Conservation (phyloP, 176 grass and related monocot species). For the Rhynchospora tenuis region DNA sequence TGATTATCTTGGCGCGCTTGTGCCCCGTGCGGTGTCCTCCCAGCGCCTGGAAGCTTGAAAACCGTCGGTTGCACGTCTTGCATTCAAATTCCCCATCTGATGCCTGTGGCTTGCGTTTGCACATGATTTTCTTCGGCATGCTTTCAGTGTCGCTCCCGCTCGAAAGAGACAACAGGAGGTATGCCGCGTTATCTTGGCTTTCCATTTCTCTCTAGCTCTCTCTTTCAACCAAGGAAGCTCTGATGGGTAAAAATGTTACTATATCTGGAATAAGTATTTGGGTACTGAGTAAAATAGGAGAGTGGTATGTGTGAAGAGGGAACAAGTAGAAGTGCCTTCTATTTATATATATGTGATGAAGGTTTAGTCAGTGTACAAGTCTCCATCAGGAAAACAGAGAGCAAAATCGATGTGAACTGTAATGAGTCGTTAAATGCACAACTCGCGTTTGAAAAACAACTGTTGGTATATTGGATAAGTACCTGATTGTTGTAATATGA, state of each 20-base stretch:
- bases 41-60: conserved; percentile 55
- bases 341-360: not conserved
- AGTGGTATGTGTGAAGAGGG: not conserved
- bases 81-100: conserved; percentile 36
- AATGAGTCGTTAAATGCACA: not conserved
- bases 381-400: not conserved
- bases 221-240: not conserved
- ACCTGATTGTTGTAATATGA: not conserved
- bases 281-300: not conserved
- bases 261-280: not conserved
- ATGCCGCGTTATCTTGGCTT: not conserved
- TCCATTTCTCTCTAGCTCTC: not conserved
- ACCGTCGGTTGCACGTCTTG: conserved; percentile 48
- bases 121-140: not conserved
- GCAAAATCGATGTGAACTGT: not conserved
- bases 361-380: not conserved
- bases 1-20: conserved; percentile 42
- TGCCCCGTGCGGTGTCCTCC: conserved; percentile 72
- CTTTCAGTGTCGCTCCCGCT: not conserved
- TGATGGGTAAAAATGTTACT: not conserved
- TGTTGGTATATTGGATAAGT: not conserved
- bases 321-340: not conserved
- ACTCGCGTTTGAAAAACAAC: not conserved
- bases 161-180: conserved; percentile 10
- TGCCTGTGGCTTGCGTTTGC: not conserved